Conservation (phyloP, 192 early-diverging fungal species). For the Kappamyces sp. region DNA sequence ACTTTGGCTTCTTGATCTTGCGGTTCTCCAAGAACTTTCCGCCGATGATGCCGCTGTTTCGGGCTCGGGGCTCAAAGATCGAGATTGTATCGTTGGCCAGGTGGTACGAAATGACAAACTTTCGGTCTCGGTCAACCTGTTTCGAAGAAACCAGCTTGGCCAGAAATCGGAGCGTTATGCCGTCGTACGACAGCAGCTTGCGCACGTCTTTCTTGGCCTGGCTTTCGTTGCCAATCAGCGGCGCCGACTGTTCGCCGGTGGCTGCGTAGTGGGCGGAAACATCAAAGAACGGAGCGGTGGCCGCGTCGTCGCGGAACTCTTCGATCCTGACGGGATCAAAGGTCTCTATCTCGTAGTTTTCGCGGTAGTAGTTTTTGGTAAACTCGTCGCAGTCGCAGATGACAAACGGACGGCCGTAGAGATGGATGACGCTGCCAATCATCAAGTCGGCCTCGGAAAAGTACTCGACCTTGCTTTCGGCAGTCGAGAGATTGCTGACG, state of each 20-base stretch:
- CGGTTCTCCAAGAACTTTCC: conserved; percentile 58
- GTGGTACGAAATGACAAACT: conserved; percentile 52
- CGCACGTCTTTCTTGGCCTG: conserved; percentile 37
- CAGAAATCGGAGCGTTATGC: conserved; percentile 38
- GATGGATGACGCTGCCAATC: conserved; percentile 51
- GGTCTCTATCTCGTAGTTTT: conserved; percentile 42
- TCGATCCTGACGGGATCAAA: conserved; percentile 51
- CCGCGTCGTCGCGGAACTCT: conserved; percentile 33
- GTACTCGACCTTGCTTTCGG: conserved; percentile 30
- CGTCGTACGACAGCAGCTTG: conserved; percentile 42
- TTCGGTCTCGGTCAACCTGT: conserved; percentile 49
- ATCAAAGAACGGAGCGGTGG: conserved; percentile 22
- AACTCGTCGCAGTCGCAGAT: conserved; percentile 61
- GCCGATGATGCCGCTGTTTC: conserved; percentile 52
- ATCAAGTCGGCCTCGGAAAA: conserved; percentile 48
- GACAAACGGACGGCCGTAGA: conserved; percentile 54
- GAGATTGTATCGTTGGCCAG: conserved; percentile 50
- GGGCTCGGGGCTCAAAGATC: conserved; percentile 52
- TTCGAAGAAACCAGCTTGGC: conserved; percentile 30
- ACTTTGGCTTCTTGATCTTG: conserved; percentile 42
- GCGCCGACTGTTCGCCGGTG: conserved; percentile 15
- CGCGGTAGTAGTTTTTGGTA: conserved; percentile 48
- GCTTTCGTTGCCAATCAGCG: conserved; percentile 29
- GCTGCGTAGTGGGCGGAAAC: conserved; percentile 19
- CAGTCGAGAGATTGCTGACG: conserved; percentile 10